These are phyloP conservation scores for Vicia sativa DNA, from an alignment of 306 rosid genomes.

Conservation along the genomic window DNA sequence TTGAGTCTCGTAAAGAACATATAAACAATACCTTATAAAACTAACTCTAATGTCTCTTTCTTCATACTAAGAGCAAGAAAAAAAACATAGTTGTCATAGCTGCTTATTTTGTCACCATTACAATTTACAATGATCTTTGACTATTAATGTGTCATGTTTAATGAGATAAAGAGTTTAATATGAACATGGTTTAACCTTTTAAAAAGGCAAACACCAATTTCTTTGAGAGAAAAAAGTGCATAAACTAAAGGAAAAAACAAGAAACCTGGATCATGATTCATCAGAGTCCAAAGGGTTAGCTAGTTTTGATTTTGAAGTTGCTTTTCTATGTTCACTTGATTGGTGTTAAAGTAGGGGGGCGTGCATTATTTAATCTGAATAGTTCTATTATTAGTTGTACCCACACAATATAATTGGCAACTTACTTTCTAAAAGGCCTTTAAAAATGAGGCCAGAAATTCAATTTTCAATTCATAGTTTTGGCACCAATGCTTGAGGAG, in stretches of 20 bases:
- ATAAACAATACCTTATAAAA: neutral
- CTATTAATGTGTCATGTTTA: constrained; percentile 37
- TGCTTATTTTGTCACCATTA: constrained; percentile 32
- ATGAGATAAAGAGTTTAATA: constrained; percentile 38
- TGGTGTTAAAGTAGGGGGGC: neutral
- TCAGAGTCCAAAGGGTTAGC: neutral
- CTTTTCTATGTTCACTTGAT: neutral
- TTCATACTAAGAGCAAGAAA: constrained; percentile 33
- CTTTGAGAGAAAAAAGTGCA: neutral
- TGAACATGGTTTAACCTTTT: constrained; percentile 53
- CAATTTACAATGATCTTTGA: constrained; percentile 25
- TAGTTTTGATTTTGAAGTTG: neutral
- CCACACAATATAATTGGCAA: neutral
- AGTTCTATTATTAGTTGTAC: neutral
- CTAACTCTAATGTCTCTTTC: constrained; percentile 14
- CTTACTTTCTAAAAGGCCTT: neutral
- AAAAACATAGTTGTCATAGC: constrained; percentile 21
- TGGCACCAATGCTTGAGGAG: neutral
- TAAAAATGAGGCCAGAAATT: neutral
- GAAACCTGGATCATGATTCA: neutral
- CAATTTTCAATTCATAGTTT: neutral
- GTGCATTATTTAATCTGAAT: neutral
- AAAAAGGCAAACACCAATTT: constrained; percentile 49
- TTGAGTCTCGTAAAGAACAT: constrained; percentile 6
- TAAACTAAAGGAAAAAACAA: neutral